These are phyloP conservation scores for Botrytis medusae DNA, from an alignment of 2,329 filamentous ascomycete genomes.

Conservation along the genomic window DNA sequence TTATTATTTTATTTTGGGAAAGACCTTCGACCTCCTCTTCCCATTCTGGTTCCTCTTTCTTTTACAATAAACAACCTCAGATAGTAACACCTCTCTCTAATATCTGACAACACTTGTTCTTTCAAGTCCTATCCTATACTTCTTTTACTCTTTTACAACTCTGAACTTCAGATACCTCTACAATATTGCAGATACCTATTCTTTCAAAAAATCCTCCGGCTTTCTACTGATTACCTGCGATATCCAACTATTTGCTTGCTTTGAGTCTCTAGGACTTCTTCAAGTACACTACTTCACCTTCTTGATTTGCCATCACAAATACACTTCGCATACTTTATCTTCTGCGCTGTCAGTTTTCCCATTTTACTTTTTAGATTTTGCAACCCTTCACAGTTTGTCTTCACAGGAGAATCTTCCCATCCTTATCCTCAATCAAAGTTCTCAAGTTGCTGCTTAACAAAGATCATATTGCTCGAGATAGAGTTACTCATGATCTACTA, in stretches of 20 bases:
- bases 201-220: not conserved
- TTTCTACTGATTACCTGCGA: not conserved
- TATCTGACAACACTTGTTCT: not conserved
- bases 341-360: not conserved
- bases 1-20: not conserved
- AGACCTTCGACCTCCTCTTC: not conserved
- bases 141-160: not conserved
- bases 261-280: not conserved
- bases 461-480: not conserved
- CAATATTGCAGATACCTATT: not conserved
- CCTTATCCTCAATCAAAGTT: not conserved
- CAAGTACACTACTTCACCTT: not conserved
- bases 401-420: not conserved
- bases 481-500: not conserved
- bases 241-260: not conserved
- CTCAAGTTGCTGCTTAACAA: not conserved
- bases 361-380: not conserved
- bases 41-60: not conserved
- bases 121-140: not conserved
- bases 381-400: not conserved
- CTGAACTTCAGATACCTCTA: not conserved
- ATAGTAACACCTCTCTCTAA: not conserved
- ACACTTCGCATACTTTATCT: not conserved
- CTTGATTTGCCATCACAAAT: not conserved
- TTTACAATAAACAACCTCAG: not conserved